Evolutionary conservation across 1,139 yeast species (phyloP), one percentile per base, ranked within the genome.

Genomic region (Debaryomyces coudertii): DNA sequence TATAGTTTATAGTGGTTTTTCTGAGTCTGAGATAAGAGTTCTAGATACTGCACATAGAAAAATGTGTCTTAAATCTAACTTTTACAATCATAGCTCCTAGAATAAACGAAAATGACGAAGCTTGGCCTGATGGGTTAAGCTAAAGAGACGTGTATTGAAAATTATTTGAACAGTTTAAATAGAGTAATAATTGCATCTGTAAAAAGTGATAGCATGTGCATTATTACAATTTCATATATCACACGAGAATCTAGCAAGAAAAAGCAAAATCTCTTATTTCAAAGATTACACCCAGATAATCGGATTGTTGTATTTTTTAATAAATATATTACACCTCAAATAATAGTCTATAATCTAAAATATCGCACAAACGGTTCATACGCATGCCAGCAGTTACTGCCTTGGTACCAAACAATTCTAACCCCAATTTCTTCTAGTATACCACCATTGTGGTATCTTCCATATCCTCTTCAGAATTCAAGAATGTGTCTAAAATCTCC

Each of bases 401-500:
- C 24, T 11, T 11, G 22, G 20, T 33, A 31, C 23, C n/a, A 33
- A 16, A 16, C 24, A 33, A 14, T n/a, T 18, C 23, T 20, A 5
- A 33, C 36, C 36, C 28, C 33, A 18, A 20, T 7, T 5, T 18
- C 23, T 11, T 16, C 36, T 33, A 35, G 14, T 35, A 35, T 12
- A 35, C 38, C 28, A 68, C 68, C 71, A 69, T 67, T 22, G 68
- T 62, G 40, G 60, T 46, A 46, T 59, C 66, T 34, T 55, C 53
- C 11, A 62, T 71, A 5, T 61, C 64, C 28, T 68, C 67, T 51
- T 72, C 75, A 28, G 73, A 62, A 50, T 73, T 77, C 42, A 72
- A 70, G 47, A 73, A 57, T 50, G 69, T 75, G 49, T 73, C 79
- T 36, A 74, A 51, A 36, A 55, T 50, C 43, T 60, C 56, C 34